phyloP scores from a whole-genome alignment of 1,284 basidiomycete genomes.

The Lignosus rhinocerotis region DNA sequence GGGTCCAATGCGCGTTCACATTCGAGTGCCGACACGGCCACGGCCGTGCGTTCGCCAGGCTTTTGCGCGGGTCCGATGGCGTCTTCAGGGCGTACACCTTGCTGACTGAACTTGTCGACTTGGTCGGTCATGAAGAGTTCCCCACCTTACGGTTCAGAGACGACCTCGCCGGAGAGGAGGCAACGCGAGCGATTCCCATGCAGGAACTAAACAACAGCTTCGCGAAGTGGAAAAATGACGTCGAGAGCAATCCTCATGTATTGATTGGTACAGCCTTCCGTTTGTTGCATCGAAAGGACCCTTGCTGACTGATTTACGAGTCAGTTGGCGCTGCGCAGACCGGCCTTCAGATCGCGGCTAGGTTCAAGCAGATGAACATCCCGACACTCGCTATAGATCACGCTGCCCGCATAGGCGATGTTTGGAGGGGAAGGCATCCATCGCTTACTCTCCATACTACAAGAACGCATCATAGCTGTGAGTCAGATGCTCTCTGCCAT shows the following conservation, averaged over 20 bases:
- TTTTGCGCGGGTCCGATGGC: constrained; percentile 25
- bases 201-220: constrained; percentile 19
- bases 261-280: constrained; percentile 17
- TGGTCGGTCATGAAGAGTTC: constrained; percentile 34
- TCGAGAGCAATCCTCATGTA: constrained; percentile 30
- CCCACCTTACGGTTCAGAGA: constrained; percentile 5
- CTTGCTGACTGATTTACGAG: not conserved
- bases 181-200: not conserved
- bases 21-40: constrained; percentile 40
- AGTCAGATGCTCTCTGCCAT: constrained; percentile 3
- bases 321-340: constrained; percentile 56
- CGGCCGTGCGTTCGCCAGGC: constrained; percentile 40
- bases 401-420: constrained; percentile 48
- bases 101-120: constrained; percentile 30
- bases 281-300: not conserved
- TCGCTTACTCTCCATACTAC: constrained; percentile 48
- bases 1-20: constrained; percentile 35
- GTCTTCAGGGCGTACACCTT: constrained; percentile 25
- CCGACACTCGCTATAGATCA: constrained; percentile 49
- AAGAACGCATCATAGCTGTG: constrained; percentile 36
- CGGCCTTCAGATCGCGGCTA: constrained; percentile 51
- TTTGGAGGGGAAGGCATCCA: constrained; percentile 54
- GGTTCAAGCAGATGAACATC: constrained; percentile 53
- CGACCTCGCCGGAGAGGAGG: constrained; percentile 1
- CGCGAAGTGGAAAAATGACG: constrained; percentile 15